phyloP scores from a whole-genome alignment of 129 eudicot species.

The Daucus carota region DNA sequence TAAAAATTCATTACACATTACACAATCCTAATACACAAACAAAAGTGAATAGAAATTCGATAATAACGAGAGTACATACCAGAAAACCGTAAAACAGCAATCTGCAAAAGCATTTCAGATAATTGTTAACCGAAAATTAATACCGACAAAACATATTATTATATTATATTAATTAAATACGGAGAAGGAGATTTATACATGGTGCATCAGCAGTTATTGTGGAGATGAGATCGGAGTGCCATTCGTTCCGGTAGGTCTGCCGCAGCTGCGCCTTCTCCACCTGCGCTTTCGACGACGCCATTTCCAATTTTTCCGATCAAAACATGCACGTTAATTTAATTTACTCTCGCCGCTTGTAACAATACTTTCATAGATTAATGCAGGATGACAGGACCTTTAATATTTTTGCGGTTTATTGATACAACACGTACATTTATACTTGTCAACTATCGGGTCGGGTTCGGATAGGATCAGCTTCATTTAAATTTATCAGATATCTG shows the following conservation, averaged over 20 bases:
- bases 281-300: constrained; percentile 36
- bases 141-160: background rate
- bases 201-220: constrained; percentile 68
- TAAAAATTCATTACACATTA: background rate
- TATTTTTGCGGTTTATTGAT: too few relatives aligned
- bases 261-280: constrained; percentile 78
- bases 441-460: too few relatives aligned
- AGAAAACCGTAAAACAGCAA: constrained; percentile 75
- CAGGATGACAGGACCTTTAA: too few relatives aligned
- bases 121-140: background rate
- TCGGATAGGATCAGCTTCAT: too few relatives aligned
- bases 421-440: too few relatives aligned
- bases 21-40: background rate
- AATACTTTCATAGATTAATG: too few relatives aligned
- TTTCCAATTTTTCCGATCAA: background rate
- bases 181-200: constrained; percentile 30
- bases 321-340: background rate
- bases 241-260: constrained; percentile 72
- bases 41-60: background rate
- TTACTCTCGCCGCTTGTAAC: background rate
- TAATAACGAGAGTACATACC: constrained; percentile 36
- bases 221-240: constrained; percentile 89
- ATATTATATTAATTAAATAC: constrained; percentile 2
- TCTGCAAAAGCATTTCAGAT: constrained; percentile 33
- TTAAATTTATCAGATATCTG: too few relatives aligned